Base-by-base conservation (phyloP, 129 eudicot species). In the Flaveria bidentis region DNA sequence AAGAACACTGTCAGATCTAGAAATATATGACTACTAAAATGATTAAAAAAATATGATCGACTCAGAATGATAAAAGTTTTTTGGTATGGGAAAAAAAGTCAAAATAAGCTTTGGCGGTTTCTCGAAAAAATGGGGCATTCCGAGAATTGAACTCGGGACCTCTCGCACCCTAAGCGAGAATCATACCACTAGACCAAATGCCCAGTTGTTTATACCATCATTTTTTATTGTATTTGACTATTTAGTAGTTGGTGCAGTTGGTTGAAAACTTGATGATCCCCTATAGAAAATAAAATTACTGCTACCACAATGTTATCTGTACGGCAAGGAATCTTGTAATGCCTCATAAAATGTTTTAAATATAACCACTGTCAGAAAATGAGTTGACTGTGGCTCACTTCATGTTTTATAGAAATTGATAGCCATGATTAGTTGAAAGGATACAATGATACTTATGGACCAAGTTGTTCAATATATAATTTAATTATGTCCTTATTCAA, bases 81-180 rank as follows among this genome's bases (percentile, higher is more conserved):
- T 39, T 67, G 12, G 39, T 44, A 44, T 67, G 53, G 55, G 14
- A 11, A 67, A 30, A 28, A 67, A 44, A 69, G 57, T 69, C 73
- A 22, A 69, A 69, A 46, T 23, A 44, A 46, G 39, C 39, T 69
- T 41, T 13, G 56, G 16, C 56, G 11, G 20, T 18, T 15, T 22
- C 12, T 45, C 6, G 13, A 69, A 69, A 69, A 12, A 26, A 5
- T 3, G 75, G 75, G 75, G 60, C 97, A 88, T 91, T 88, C 96
- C 96, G 96, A 91, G 92, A 91, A 89, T 91, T 85, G 96, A 91
- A 88, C 95, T 88, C 97, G 97, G 97, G 95, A 86, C 96, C 97
- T 91, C 96, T 91, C 96, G 89, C 97, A 91, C 97, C 95, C 96
- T 83, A 91, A 91, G 97, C 92, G 97, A 91, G 97, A 91, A 91